Base-by-base conservation (phyloP, 1,139 yeast species). In the Hanseniaspora uvarum region DNA sequence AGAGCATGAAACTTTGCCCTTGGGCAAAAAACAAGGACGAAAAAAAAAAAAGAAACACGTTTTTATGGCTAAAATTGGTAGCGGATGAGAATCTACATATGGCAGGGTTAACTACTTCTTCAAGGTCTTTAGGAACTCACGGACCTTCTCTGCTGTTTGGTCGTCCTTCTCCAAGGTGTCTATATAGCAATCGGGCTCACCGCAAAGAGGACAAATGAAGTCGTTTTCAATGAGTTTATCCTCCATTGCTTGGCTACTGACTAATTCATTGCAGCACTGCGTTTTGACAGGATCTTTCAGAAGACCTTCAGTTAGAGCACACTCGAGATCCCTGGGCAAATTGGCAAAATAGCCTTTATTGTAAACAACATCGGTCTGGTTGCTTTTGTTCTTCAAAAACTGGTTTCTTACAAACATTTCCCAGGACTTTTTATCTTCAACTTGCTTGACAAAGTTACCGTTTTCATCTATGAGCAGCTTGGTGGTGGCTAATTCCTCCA, bases 371-470 rank as follows among this genome's bases (percentile, higher is more conserved):
- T 79, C 76, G 58, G 70, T 70, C n/a, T 73, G 74, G 45, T 76
- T 80, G 26, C 68, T 64, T 40, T 72, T 72, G 61, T 63, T 79
- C 24, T 75, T 72, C 53, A 70, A 68, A 48, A 72, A 71, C 59
- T 73, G 81, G 62, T 82, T 81, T 61, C 83, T 81, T 67, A 87
- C 95, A 65, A 81, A 88, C 54, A 76, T 80, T 56, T 83, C 81
- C 98, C 99, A 94, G 0, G 97, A 85, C 62, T 83, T 85, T 51
- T 81, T 79, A 70, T 92, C 98, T 0, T 98, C 97, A 61, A 89
- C 80, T 16, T 95, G 96, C 53, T 88, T 83, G 10, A 94, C 98
- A 66, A 86, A 92, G 63, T 89, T 88, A 50, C 98, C 99, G 46
- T 87, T 94, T 55, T 89, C 97, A 33, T 92, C 87, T 59, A 92